Conservation (phyloP, 305 asterid genomes). For the Plantago coronopus region DNA sequence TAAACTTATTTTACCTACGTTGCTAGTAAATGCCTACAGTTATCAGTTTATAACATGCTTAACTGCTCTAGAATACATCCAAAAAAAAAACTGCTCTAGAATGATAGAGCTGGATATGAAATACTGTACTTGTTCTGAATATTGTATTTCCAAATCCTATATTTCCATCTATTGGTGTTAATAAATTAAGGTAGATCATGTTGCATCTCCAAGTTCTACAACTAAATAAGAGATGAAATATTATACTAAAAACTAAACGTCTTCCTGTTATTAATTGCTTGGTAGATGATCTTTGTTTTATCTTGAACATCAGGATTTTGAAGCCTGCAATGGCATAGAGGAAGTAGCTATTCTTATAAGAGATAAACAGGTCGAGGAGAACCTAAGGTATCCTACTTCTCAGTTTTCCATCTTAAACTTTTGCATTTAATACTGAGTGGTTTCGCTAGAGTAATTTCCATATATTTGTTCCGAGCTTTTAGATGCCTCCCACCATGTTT, state of each 20-base stretch:
- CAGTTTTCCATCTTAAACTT: slow-evolving; percentile 12
- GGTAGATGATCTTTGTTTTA: slow-evolving; percentile 17
- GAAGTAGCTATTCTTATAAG: slow-evolving; percentile 76
- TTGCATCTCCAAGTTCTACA: too few species aligned
- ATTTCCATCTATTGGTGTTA: too few species aligned
- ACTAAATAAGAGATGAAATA: too few species aligned
- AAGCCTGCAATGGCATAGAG: slow-evolving; percentile 90
- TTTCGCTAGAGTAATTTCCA: slow-evolving; percentile 10
- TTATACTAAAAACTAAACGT: neutral
- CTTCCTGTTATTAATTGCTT: slow-evolving; percentile 16
- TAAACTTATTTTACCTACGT: too few species aligned
- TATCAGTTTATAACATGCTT: too few species aligned
- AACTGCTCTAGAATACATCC: too few species aligned
- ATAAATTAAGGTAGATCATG: too few species aligned
- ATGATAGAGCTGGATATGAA: too few species aligned
- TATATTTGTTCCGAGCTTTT: neutral
- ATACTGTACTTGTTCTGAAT: too few species aligned
- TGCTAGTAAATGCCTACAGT: too few species aligned
- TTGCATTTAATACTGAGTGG: neutral
- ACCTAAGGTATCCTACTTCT: slow-evolving; percentile 48
- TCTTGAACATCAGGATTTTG: slow-evolving; percentile 61
- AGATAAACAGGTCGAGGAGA: slow-evolving; percentile 78
- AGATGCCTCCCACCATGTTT: slow-evolving; percentile 3
- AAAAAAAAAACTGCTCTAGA: too few species aligned
- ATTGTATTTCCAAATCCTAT: too few species aligned